Percentiles rank a stretch among this genome's conserved stretches.
phyloP scores from a whole-genome alignment of 805 yeast genomes.

The Nakazawaea peltata region DNA sequence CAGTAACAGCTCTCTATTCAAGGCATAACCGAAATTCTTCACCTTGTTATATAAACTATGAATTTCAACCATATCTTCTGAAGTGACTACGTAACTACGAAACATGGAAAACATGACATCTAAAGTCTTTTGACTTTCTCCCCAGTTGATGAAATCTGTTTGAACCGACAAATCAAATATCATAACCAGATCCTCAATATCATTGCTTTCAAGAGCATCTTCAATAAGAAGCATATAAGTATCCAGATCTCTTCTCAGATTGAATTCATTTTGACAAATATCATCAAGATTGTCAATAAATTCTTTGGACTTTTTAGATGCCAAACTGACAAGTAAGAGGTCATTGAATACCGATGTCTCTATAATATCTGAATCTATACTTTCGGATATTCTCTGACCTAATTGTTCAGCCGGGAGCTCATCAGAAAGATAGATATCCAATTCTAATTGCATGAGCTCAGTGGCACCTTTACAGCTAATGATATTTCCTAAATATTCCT shows the following conservation, averaged over 20 bases:
- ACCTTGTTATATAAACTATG: slow-evolving; percentile 31
- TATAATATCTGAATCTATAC: no score
- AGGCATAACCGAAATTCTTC: slow-evolving; percentile 26
- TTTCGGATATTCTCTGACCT: no score
- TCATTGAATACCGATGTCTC: slow-evolving; percentile 18
- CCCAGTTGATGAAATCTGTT: slow-evolving; percentile 37
- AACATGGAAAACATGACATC: slow-evolving; percentile 19
- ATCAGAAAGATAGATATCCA: neutral
- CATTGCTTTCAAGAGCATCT: slow-evolving; percentile 20
- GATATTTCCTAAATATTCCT: no score
- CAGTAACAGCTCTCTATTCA: slow-evolving; percentile 30
- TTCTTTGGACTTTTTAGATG: slow-evolving; percentile 17
- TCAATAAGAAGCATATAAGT: slow-evolving; percentile 27
- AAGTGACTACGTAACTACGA: slow-evolving; percentile 12
- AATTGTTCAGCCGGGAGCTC: no score
- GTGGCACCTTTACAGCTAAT: no score
- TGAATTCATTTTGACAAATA: slow-evolving; percentile 23
- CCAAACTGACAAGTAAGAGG: slow-evolving; percentile 19
- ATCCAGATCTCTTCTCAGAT: slow-evolving; percentile 26
- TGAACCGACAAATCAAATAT: slow-evolving; percentile 26
- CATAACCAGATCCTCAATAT: slow-evolving; percentile 25
- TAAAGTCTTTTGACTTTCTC: slow-evolving; percentile 21
- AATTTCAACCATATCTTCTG: slow-evolving; percentile 11
- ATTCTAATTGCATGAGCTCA: neutral
- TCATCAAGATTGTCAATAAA: slow-evolving; percentile 18